Base-by-base conservation (phyloP, 163 green algal genomes). In the Scenedesmus sp. region DNA sequence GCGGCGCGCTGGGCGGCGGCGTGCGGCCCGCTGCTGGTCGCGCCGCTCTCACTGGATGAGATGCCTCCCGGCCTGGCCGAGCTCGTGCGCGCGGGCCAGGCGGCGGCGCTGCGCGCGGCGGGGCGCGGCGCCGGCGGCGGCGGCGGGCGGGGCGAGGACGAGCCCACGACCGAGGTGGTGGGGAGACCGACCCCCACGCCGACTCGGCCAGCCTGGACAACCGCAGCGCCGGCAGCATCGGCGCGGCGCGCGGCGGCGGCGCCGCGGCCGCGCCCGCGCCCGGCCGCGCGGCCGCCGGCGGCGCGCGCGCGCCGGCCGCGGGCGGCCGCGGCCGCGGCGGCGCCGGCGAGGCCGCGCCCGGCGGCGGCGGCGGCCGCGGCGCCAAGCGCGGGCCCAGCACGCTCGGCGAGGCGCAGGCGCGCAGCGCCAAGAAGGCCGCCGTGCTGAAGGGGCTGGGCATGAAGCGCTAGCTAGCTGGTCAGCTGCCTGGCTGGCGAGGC, bases 361-460 rank as follows among this genome's bases (percentile, higher is more conserved):
- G 39, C 39, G 6, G 39, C 39, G 39, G 39, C 39, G 39, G 39
- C 39, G 7, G 39, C 7, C 39, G 39, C 10, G 39, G 39, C 39
- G 10, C 7, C 39, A 47, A 44, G 31, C 48, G 20, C n/a, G 50
- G 31, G 4, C 4, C 44, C n/a, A 31, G 31, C 5, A 5, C 44
- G 2, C 10, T 36, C 5, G 67, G 67, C 9, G 31, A 56, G 51
- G 4, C 29, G 67, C 67, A 76, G 67, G 67, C 67, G 20, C 64
- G 64, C 50, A 63, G 56, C 18, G 4, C 29, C 18, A 76, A 65
- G 67, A 33, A 36, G 67, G 20, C 64, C 31, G 31, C 66, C n/a
- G 20, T 76, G 26, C 26, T 76, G 18, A 76, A 75, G 34, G 66
- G 66, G 7, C 47, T 75, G 10, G 66, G 66, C 48, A 75, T 75